Evolutionary conservation across 2,329 filamentous ascomycete genomes (phyloP), one percentile per base, ranked within the genome.

Genomic region (Cladosporium cucumerinum): DNA sequence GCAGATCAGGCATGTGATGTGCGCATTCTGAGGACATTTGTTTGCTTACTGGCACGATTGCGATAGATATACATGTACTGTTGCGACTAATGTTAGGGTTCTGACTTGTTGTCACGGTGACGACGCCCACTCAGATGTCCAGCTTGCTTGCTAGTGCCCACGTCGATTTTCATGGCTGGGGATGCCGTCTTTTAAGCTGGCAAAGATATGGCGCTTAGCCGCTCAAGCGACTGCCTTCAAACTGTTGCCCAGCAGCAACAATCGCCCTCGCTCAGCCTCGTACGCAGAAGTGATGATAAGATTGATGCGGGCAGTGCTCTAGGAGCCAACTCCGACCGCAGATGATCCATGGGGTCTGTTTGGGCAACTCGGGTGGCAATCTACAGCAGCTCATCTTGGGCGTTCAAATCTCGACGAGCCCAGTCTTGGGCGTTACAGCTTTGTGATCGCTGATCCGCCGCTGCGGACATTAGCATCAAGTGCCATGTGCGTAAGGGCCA

Each of bases 51-150:
- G 39, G n/a, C 3, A 21, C n/a, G 39, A 46, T 21, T 2, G 18
- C n/a, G 12, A 46, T 46, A 18, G 8, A n/a, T 8, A 39, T 43
- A n/a, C 5, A 21, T 21, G n/a, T 12, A 12, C 7, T 46, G n/a
- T 46, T 46, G n/a, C n/a, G n/a, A n/a, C n/a, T n/a, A n/a, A n/a
- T n/a, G 39, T 21, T 5, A 12, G 51, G 26, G 7, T 32, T n/a
- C 51, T 23, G 16, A 5, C 55, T 30, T 49, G 57, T 48, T 39
- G 57, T 59, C 57, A 59, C 57, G 18, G 57, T 59, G 57, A 59
- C 57, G 57, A 23, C 4, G 21, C 3, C 8, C 39, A 25, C n/a
- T 5, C 12, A 21, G 7, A 36, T 16, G 16, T 28, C 26, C 49
- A 28, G 51, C 51, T 54, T 32, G 51, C 49, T 52, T 26, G 34